Base-by-base conservation (phyloP, 192 early-diverging fungal genomes). In the Coemansia sp. region DNA sequence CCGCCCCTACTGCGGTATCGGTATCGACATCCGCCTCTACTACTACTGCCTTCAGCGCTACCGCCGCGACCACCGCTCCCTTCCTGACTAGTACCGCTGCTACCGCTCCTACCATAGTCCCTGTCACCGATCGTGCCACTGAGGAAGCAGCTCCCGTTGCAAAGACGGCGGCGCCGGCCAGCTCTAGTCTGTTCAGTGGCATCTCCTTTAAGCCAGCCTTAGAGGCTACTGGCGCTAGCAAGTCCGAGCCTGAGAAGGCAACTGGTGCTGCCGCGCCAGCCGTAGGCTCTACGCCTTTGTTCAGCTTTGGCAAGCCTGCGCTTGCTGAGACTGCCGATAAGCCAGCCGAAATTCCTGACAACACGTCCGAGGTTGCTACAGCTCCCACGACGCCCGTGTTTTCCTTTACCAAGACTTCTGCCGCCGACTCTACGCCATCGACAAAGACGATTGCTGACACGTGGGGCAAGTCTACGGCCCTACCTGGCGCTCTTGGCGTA, bases 271-370 rank as follows among this genome's bases (percentile, higher is more conserved):
- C 11, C 53, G 65, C 44, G 20, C 44, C 64, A 8, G 44, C 8
- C 20, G 36, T 49, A 10, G 13, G 29, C 31, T 36, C 72, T 34
- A 43, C 58, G 31, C 65, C 75, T 27, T 12, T 57, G 49, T 78
- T 73, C 20, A 70, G 57, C 57, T 73, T 78, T 63, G 57, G 71
- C n/a, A 71, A 67, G 22, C 38, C 46, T 18, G 39, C 46, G n/a
- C 22, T 10, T 31, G 41, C 62, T 18, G 41, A 18, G 44, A 62
- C 61, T 12, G 49, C 70, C 4, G 49, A 36, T 2, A 57, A 58
- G 62, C 62, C 70, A 18, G 70, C 62, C 6, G 22, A 62, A 13
- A 38, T 24, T 16, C 46, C 60, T 16, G 69, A 53, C 11, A 70
- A 64, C 46, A 29, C 27, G 36, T 34, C 65, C 22, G 65, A 66